A percentile compares a stretch with the other conserved stretches of the same genome.
These are phyloP conservation scores for Diaporthe sp. DNA, from an alignment of 2,329 filamentous ascomycete genomes.

Conservation along the genomic window DNA sequence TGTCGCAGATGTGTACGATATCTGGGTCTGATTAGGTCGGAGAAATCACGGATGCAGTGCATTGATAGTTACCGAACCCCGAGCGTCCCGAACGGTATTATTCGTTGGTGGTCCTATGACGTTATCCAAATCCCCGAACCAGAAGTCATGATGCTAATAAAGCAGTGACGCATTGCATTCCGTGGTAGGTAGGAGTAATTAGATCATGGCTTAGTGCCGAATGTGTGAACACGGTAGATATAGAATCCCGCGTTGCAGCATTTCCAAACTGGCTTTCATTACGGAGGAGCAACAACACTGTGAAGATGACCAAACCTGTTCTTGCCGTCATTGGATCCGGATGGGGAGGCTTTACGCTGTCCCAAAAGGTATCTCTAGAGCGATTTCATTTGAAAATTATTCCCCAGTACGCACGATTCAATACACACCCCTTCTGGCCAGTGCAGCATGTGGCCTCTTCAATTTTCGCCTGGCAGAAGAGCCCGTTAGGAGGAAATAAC, in stretches of 20 bases:
- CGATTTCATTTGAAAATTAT: slow-evolving; percentile 53
- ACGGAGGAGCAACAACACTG: too few relatives aligned
- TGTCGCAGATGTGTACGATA: neutral
- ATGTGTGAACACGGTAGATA: neutral
- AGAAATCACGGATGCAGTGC: neutral
- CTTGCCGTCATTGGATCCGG: slow-evolving; percentile 49
- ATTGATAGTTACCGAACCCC: slow-evolving; percentile 8
- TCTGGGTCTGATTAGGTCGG: neutral
- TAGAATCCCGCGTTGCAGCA: too few relatives aligned
- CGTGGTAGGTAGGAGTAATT: neutral
- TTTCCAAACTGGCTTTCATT: too few relatives aligned
- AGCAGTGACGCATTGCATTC: neutral
- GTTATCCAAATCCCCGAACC: slow-evolving; percentile 4
- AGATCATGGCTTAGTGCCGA: neutral
- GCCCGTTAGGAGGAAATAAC: slow-evolving; percentile 49
- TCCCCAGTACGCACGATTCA: slow-evolving; percentile 53
- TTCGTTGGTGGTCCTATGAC: slow-evolving; percentile 13
- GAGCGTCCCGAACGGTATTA: neutral
- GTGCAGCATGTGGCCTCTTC: slow-evolving; percentile 55
- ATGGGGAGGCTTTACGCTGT: slow-evolving; percentile 52
- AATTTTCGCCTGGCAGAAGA: slow-evolving; percentile 57
- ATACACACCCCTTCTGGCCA: slow-evolving; percentile 56
- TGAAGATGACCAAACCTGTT: slow-evolving; percentile 28
- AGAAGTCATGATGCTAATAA: slow-evolving; percentile 9
- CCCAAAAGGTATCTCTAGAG: slow-evolving; percentile 46